A percentile compares a stretch with the other conserved stretches of the same genome.
Conservation (phyloP, 805 yeast genomes). For the Myxozyma sirexii region DNA sequence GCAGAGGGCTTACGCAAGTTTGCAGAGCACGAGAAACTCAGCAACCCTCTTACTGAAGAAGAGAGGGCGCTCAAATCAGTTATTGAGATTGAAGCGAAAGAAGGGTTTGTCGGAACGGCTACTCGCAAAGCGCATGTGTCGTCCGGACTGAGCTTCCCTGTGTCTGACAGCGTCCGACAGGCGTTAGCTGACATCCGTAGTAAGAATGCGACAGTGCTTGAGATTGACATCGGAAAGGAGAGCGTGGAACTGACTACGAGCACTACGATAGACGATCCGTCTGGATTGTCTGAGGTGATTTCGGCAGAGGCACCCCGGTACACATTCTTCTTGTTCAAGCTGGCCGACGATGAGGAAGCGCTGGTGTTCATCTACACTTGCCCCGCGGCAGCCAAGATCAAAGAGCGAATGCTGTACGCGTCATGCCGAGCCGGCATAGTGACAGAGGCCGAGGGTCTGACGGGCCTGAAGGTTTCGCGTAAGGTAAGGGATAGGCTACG, state of each 20-base stretch:
- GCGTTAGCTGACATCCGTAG: conserved; percentile 43
- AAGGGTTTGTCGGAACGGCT: conserved; percentile 26
- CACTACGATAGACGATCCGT: conserved; percentile 36
- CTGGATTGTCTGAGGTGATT: conserved; percentile 44
- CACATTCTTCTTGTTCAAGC: conserved; percentile 48
- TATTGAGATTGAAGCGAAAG: conserved; percentile 28
- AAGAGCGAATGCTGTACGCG: conserved; percentile 91
- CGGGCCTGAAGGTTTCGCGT: conserved; percentile 30
- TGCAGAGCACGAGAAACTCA: conserved; percentile 44
- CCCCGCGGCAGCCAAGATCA: conserved; percentile 87
- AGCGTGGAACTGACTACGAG: conserved; percentile 47
- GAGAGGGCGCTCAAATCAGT: conserved; percentile 47
- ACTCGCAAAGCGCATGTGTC: conserved; percentile 31
- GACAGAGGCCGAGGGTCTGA: conserved; percentile 35
- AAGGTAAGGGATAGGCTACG: conserved; percentile 26
- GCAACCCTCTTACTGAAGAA: conserved; percentile 58
- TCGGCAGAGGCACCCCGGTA: conserved; percentile 57
- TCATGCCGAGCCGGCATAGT: conserved; percentile 56
- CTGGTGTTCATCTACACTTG: conserved; percentile 74
- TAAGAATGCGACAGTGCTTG: conserved; percentile 49
- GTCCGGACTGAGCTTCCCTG: conserved; percentile 33
- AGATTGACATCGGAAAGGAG: conserved; percentile 56
- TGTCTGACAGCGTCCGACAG: conserved; percentile 41
- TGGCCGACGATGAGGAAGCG: conserved; percentile 41
- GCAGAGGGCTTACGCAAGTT: conserved; percentile 52